Conservation (phyloP, 2,329 filamentous ascomycete genomes). For the Paradendryphiella salina region DNA sequence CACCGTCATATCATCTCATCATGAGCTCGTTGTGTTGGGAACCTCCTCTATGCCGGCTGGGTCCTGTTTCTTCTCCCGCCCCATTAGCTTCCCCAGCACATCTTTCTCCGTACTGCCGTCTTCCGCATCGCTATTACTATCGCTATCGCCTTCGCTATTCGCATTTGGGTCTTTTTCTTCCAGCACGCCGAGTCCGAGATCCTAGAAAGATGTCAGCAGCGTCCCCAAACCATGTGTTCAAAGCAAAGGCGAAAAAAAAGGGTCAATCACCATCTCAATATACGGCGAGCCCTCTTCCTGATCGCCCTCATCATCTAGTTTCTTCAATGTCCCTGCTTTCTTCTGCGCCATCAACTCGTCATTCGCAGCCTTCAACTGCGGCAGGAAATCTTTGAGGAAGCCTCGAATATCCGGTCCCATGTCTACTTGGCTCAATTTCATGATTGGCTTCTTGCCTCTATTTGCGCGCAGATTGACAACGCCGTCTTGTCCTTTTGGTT, state of each 20-base stretch:
- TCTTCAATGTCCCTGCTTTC: slow-evolving; percentile 44
- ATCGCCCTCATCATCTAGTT: slow-evolving; percentile 33
- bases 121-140: slow-evolving; percentile 25
- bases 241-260: too few species aligned
- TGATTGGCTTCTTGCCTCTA: slow-evolving; percentile 37
- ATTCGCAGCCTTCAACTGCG: slow-evolving; percentile 50
- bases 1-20: not conserved
- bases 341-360: slow-evolving; percentile 48
- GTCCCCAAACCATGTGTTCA: too few species aligned
- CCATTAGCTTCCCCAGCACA: slow-evolving; percentile 45
- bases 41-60: slow-evolving; percentile 39
- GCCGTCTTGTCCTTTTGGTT: slow-evolving; percentile 10
- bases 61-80: slow-evolving; percentile 28
- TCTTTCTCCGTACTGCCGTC: slow-evolving; percentile 34
- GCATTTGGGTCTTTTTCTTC: slow-evolving; percentile 45
- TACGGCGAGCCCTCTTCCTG: slow-evolving; percentile 39
- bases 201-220: slow-evolving; percentile 21
- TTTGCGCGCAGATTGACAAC: slow-evolving; percentile 38
- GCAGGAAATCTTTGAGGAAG: slow-evolving; percentile 50
- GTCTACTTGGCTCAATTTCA: slow-evolving; percentile 34
- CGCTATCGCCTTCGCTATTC: slow-evolving; percentile 24
- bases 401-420: slow-evolving; percentile 36
- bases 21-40: slow-evolving; percentile 21
- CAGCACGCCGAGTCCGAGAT: slow-evolving; percentile 54
- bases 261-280: slow-evolving; percentile 51